Base-by-base conservation (phyloP, 352 stramenopile species). In the Pythium monospermum region DNA sequence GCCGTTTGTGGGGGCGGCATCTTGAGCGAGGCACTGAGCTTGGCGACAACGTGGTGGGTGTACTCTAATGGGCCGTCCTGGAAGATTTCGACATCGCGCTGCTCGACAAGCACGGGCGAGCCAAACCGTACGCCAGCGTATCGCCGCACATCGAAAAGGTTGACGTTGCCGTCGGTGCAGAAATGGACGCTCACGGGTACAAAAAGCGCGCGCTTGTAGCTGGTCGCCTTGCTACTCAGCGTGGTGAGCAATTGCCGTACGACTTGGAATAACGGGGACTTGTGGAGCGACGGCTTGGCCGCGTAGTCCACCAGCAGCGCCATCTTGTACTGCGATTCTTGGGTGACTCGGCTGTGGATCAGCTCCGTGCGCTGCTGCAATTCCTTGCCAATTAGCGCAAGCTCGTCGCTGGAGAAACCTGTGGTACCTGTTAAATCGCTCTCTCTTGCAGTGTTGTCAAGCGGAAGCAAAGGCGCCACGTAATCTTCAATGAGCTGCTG, bases 181-280 rank as follows among this genome's bases (percentile, higher is more conserved):
- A 76, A 86, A 53, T 88, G 72, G 56, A 86, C 44, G 8, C 68
- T 66, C 48, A 88, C 77, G 1, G 77, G 77, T 27, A 88, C 73
- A 0, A 88, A 53, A 6, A 88, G 61, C 38, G 71, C 71, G 31
- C 73, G 69, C 21, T 62, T 59, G 45, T 78, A 70, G 12, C 57
- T 66, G 19, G 70, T 71, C 11, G 49, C 22, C n/a, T n/a, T n/a
- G n/a, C n/a, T n/a, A 3, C 66, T 58, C 27, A 86, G 59, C 22
- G 69, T 80, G 12, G 59, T 71, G 7, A 73, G 60, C 46, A 86
- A 64, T 54, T 79, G 63, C 11, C 66, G 64, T 30, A 85, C 68
- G 23, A 86, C 73, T 30, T 65, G 65, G 50, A 79, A 76, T 1
- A 86, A 60, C 32, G 76, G 53, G 22, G 74, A 69, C 32, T 76